Percentiles rank a stretch among this genome's conserved stretches.
Conservation (phyloP, 768 basidiomycete genomes). For the Chalciporus pseudorubinellus region DNA sequence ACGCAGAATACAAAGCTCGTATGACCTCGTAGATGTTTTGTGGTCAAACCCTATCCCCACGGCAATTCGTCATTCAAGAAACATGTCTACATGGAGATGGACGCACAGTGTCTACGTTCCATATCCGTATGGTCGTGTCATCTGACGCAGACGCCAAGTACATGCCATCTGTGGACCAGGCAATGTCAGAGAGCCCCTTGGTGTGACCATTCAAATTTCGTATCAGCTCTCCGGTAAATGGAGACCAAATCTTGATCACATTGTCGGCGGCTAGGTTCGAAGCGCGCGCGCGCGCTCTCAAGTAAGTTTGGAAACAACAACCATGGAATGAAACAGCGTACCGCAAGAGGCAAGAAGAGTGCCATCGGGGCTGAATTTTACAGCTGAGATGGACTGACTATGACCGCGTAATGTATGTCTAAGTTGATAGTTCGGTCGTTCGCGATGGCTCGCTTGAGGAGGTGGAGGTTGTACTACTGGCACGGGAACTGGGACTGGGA, state of each 20-base stretch:
- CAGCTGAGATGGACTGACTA: constrained; percentile 78
- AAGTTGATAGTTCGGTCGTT: constrained; percentile 65
- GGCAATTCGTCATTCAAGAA: neutral
- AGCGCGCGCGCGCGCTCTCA: too few relatives aligned
- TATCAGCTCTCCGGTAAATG: constrained; percentile 73
- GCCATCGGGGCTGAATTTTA: constrained; percentile 92
- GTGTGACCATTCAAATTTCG: constrained; percentile 74
- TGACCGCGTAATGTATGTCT: constrained; percentile 73
- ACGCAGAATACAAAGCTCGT: constrained; percentile 88
- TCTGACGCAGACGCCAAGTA: constrained; percentile 91
- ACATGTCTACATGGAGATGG: constrained; percentile 2
- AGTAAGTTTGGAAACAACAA: neutral
- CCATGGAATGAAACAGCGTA: constrained; percentile 37
- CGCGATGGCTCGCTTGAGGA: constrained; percentile 35
- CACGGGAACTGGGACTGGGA: constrained; percentile 34
- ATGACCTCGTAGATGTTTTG: constrained; percentile 76
- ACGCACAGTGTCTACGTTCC: constrained; percentile 80
- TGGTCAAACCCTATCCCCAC: constrained; percentile 56
- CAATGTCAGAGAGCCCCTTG: constrained; percentile 82
- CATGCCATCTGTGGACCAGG: constrained; percentile 82
- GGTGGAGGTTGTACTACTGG: constrained; percentile 31
- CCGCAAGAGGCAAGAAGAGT: constrained; percentile 83
- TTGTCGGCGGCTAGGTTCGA: constrained; percentile 67
- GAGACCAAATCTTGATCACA: constrained; percentile 79
- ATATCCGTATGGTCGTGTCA: constrained; percentile 85